Conservation (phyloP, 129 eudicot species). For the Lactuca saligna region DNA sequence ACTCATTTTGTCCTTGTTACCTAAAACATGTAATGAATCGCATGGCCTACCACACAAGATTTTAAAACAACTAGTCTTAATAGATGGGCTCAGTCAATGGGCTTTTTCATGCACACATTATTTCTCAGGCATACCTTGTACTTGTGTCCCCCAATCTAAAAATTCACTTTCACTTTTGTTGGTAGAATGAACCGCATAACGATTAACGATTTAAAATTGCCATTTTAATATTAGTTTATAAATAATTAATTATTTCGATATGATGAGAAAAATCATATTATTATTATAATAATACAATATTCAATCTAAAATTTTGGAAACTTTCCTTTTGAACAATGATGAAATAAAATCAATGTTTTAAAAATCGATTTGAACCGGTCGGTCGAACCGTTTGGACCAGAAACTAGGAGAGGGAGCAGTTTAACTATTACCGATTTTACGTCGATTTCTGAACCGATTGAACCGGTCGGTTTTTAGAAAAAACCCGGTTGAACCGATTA, state of each 20-base stretch:
- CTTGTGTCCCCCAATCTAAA: slow-evolving; percentile 7
- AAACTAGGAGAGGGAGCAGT: too few relatives aligned
- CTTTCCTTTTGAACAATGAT: not conserved
- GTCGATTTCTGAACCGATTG: too few relatives aligned
- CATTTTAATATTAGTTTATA: not conserved
- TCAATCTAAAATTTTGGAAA: not conserved
- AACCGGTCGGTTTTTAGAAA: too few relatives aligned
- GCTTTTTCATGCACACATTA: slow-evolving; percentile 22
- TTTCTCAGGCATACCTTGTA: slow-evolving; percentile 20
- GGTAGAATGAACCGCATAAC: not conserved
- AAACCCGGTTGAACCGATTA: too few relatives aligned
- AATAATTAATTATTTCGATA: not conserved
- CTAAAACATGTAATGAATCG: slow-evolving; percentile 24
- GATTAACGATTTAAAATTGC: not conserved
- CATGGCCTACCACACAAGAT: slow-evolving; percentile 29
- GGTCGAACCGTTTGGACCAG: too few relatives aligned
- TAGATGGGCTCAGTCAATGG: slow-evolving; percentile 40
- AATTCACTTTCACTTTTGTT: slow-evolving; percentile 13
- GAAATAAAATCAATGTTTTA: too few relatives aligned
- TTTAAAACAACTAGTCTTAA: slow-evolving; percentile 15
- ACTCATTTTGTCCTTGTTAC: slow-evolving; percentile 38
- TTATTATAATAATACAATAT: too few relatives aligned
- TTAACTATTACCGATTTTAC: too few relatives aligned
- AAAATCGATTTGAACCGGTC: too few relatives aligned
- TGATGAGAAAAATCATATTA: not conserved